A percentile compares a stretch with the other conserved stretches of the same genome.
phyloP scores from a whole-genome alignment of 2,329 filamentous ascomycete genomes.

The Chrysoporthe puriensis region DNA sequence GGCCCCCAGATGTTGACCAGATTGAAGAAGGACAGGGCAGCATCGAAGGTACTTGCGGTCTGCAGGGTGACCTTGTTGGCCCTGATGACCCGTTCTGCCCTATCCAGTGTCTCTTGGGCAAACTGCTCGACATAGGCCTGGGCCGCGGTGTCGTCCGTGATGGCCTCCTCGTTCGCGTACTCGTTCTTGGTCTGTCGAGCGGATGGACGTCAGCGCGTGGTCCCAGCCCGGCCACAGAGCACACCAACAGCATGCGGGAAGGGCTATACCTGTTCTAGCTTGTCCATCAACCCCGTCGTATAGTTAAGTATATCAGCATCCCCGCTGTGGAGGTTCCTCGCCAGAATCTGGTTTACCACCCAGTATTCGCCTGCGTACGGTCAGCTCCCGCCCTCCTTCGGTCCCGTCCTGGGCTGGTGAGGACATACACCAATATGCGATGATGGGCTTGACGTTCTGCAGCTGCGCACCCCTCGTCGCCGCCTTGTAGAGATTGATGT shows the following conservation, averaged over 20 bases:
- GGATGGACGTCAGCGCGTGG: conserved; percentile 19
- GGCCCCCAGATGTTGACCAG: conserved; percentile 82
- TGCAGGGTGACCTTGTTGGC: conserved; percentile 86
- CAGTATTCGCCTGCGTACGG: conserved; percentile 74
- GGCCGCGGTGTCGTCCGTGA: conserved; percentile 82
- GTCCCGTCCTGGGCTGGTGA: neutral
- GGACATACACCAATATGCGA: conserved; percentile 90
- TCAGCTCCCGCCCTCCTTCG: neutral
- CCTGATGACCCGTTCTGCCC: conserved; percentile 80
- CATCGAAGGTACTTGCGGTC: conserved; percentile 92
- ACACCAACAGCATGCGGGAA: neutral
- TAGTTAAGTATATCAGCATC: conserved; percentile 80
- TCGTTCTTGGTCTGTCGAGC: conserved; percentile 66
- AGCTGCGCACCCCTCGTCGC: conserved; percentile 83
- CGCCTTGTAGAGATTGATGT: conserved; percentile 74
- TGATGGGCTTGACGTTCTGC: conserved; percentile 80
- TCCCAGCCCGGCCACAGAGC: neutral
- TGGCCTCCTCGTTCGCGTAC: conserved; percentile 77
- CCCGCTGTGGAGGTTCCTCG: conserved; percentile 74
- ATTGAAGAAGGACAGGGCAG: conserved; percentile 90
- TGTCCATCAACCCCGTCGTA: conserved; percentile 86
- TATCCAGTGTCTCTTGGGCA: conserved; percentile 81
- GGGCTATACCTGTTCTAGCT: conserved; percentile 71
- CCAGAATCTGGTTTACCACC: conserved; percentile 89
- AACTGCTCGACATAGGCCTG: conserved; percentile 96